Evolutionary conservation across 148 eudicot species (phyloP), one percentile per base, ranked within the genome.

Genomic region (Pouteria glomerata): DNA sequence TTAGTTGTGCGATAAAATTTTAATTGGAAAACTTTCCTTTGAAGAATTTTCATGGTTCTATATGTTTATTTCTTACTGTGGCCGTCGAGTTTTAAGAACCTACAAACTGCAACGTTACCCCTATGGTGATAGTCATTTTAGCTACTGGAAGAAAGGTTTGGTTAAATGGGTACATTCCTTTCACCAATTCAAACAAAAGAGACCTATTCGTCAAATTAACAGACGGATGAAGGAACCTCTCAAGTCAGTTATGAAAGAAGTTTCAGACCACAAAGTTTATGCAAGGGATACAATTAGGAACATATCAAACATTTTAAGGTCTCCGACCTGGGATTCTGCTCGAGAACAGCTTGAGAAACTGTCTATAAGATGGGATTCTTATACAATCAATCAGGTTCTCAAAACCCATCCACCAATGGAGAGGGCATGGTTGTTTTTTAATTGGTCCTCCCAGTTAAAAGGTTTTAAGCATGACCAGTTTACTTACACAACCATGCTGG

Each of bases 381-480:
- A 76, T 74, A 92, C 83, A 10, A 82, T 90, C 69, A 92, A 78
- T 74, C 96, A 92, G 84, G 91, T 92, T 47, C 84, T 92, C 60
- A 92, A 92, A 79, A 78, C 96, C 31, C 97, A 92, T 71, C 97
- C 96, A 7, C 97, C 97, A 4, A 85, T 92, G 91, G 92, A 92
- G 63, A 92, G 83, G 76, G 91, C 97, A 7, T 92, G 96, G 93
- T 71, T 89, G 76, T 90, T 92, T 80, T 92, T 92, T 76, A 89
- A 82, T 66, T 92, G 97, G 97, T 79, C 87, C 16, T 85, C 89
- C 19, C 34, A 69, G 71, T 63, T 78, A 23, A 83, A 77, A 71
- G 81, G 85, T 37, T 92, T 88, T 73, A 90, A 88, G 80, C 97
- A 89, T 27, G 97, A 92, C 61, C 93, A 82, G 39, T 92, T 69